A percentile compares a stretch with the other conserved stretches of the same genome.
Evolutionary conservation across 306 rosid genomes (phyloP).

Genomic region (Prunus campanulata): DNA sequence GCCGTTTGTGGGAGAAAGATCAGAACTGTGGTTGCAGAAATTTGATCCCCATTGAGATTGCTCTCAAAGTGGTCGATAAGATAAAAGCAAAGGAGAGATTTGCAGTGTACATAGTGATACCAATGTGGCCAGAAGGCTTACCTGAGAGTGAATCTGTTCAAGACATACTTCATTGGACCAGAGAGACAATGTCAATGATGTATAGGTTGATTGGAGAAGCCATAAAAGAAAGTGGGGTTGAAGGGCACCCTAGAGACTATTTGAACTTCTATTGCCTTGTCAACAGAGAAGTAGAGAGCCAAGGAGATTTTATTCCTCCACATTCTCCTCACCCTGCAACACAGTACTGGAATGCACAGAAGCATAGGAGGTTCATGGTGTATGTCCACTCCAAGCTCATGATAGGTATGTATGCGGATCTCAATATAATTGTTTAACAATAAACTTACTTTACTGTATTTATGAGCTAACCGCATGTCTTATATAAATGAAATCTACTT

Average conservation of each 20-base stretch:
- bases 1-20: conserved; percentile 79
- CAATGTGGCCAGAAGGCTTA: conserved; percentile 98
- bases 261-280: conserved; percentile 96
- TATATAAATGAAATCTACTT: background rate
- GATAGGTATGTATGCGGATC: conserved; percentile 59
- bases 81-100: conserved; percentile 79
- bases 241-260: conserved; percentile 77
- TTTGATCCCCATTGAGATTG: conserved; percentile 86
- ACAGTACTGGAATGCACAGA: conserved; percentile 81
- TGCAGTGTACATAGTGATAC: conserved; percentile 79
- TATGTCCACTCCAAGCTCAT: conserved; percentile 96
- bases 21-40: conserved; percentile 68
- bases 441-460: background rate
- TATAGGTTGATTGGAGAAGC: conserved; percentile 80
- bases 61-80: conserved; percentile 72
- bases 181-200: conserved; percentile 91
- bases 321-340: conserved; percentile 61
- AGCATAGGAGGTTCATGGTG: conserved; percentile 85
- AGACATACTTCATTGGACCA: conserved; percentile 83
- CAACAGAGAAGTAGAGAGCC: conserved; percentile 59
- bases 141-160: conserved; percentile 83
- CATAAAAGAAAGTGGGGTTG: conserved; percentile 56
- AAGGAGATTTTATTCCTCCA: conserved; percentile 68
- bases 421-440: background rate
- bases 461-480: background rate